Evolutionary conservation across 148 eudicot genomes (phyloP), one percentile per base, ranked within the genome.

Genomic region (Rhododendron simsii): DNA sequence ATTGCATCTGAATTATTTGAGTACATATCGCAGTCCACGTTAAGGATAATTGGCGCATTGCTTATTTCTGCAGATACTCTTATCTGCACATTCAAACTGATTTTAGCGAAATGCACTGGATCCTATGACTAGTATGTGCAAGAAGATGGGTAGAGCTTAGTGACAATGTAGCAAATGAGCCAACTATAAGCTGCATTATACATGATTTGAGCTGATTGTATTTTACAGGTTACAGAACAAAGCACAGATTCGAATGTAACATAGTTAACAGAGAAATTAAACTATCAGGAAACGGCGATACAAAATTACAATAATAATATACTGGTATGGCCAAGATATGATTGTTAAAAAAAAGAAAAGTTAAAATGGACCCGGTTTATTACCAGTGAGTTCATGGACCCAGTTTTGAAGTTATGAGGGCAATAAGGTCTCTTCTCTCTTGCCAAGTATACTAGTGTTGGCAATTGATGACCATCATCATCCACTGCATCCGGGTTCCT

Each of bases 401-500:
- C 93, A 59, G 93, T 91, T 71, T 91, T 91, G 88, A 89, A 91
- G 89, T 91, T 88, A 57, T 91, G 93, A 73, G 88, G 82, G 78
- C 69, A 86, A 13, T 87, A 81, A 35, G 93, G 88, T 37, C 87
- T 91, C 84, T 91, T 91, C 39, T 91, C 93, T 78, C 93, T 85
- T 12, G 93, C 89, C 87, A 91, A 83, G 61, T 91, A 91, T 53
- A 91, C 93, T 7, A 91, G 86, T 47, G 87, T 87, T 41, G 93
- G 93, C 84, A 91, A 81, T 83, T 83, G 87, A 30, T 85, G 75
- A 73, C 91, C 90, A 41, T 89, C 89, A 45, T 78, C 41, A 86
- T 91, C 93, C n/a, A 85, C 86, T 44, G 81, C 83, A 69, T 78
- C 35, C 2, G 71, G 84, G 63, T 86, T 86, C 84, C 89, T 83